Percentiles rank a stretch among this genome's conserved stretches.
phyloP scores from a whole-genome alignment of 257 asterid species.

The Nicotiana obtusifolia region DNA sequence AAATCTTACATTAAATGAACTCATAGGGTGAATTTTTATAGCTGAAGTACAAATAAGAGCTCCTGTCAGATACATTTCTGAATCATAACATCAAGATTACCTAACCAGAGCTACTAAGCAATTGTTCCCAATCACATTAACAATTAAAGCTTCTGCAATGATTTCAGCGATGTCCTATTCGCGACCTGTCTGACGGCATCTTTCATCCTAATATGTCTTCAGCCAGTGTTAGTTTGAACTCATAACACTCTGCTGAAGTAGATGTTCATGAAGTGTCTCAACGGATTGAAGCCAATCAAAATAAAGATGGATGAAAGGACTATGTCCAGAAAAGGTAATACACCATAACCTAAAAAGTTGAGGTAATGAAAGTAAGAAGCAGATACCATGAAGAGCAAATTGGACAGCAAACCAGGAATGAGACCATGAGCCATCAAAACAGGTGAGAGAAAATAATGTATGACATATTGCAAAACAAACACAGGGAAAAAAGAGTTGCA shows the following conservation, averaged over 20 bases:
- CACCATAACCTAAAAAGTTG: conserved; percentile 86
- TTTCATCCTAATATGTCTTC: conserved; percentile 9
- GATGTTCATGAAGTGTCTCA: conserved; percentile 82
- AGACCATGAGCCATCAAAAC: conserved; percentile 92
- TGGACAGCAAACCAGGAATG: conserved; percentile 75
- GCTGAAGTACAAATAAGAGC: conserved; percentile 3
- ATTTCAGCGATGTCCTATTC: not conserved
- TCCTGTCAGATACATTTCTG: conserved; percentile 7
- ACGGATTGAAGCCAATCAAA: conserved; percentile 83
- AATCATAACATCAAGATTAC: not conserved
- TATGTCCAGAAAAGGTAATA: conserved; percentile 82
- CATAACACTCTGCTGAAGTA: conserved; percentile 65
- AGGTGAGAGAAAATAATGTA: conserved; percentile 88
- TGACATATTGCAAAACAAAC: conserved; percentile 81
- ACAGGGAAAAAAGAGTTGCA: conserved; percentile 99
- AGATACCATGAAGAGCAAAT: conserved; percentile 77
- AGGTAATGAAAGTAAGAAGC: conserved; percentile 91
- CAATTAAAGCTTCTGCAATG: not conserved
- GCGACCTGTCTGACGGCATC: not conserved
- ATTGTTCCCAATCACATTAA: not conserved
- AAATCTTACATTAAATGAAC: conserved; percentile 8
- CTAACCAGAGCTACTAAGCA: conserved; percentile 3
- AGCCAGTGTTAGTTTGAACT: conserved; percentile 23
- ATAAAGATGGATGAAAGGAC: conserved; percentile 77
- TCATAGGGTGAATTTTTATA: not conserved